These are phyloP conservation scores for Ordospora pajunii DNA, from an alignment of 371 early-diverging fungal species.

Conservation along the genomic window DNA sequence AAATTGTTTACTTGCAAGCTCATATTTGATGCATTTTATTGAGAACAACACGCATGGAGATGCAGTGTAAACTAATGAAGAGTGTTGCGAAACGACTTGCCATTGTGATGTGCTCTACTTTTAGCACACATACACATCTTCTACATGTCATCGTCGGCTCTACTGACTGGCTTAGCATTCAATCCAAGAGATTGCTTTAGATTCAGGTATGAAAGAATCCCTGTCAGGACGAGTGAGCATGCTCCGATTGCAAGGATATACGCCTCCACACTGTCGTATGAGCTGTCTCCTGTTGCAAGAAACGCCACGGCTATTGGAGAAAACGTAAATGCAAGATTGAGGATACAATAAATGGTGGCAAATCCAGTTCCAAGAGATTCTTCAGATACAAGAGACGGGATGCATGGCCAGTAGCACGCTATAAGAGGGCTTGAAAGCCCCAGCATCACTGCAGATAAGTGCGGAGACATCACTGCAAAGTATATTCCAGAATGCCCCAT, in stretches of 20 bases:
- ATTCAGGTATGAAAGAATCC: slow-evolving; percentile 19
- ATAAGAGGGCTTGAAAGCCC: slow-evolving; percentile 50
- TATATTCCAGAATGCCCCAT: slow-evolving; percentile 44
- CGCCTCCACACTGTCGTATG: slow-evolving; percentile 21
- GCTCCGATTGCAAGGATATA: slow-evolving; percentile 4
- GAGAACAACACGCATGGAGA: not conserved
- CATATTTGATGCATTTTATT: not conserved
- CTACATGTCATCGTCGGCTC: not conserved
- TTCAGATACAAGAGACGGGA: slow-evolving; percentile 48
- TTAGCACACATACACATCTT: no score
- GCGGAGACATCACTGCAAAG: not conserved
- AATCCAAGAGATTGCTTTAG: slow-evolving; percentile 13
- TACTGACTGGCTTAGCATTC: slow-evolving; percentile 8
- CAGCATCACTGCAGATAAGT: slow-evolving; percentile 23
- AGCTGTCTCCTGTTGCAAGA: not conserved
- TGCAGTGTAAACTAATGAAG: no score
- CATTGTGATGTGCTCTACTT: no score
- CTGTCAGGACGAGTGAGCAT: not conserved
- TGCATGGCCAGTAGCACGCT: slow-evolving; percentile 59
- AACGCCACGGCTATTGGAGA: slow-evolving; percentile 47
- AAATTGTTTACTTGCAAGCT: not conserved
- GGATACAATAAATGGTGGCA: slow-evolving; percentile 45
- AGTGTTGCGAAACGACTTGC: no score
- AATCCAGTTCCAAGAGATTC: slow-evolving; percentile 47
- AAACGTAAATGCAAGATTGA: slow-evolving; percentile 55